These are phyloP conservation scores for Nemania sp. DNA, from an alignment of 2,329 filamentous ascomycete genomes.

Conservation along the genomic window DNA sequence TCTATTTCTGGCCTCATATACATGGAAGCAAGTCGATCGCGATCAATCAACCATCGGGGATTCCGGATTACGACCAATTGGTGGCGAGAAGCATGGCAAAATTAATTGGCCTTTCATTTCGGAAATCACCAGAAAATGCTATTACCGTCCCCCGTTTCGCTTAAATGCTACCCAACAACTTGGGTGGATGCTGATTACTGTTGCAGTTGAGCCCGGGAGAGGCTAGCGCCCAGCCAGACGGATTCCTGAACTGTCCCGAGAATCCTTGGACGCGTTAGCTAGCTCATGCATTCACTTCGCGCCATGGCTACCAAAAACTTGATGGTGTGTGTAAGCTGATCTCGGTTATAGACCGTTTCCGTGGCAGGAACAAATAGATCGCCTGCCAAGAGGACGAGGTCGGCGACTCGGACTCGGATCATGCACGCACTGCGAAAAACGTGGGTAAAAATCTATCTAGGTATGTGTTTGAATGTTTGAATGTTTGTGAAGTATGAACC, in stretches of 20 bases:
- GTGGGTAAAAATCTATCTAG: too few species aligned
- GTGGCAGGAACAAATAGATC: neutral
- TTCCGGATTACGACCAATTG: neutral
- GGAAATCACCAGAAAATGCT: conserved; percentile 13
- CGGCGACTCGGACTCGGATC: too few species aligned
- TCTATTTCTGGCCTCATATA: too few species aligned
- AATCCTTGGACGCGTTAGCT: neutral
- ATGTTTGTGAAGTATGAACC: neutral
- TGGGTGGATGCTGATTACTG: conserved; percentile 11
- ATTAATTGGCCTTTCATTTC: neutral
- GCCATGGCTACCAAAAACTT: neutral
- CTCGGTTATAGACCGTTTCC: neutral
- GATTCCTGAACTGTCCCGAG: neutral
- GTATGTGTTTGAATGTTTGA: too few species aligned
- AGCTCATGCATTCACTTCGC: neutral
- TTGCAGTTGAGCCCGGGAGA: neutral
- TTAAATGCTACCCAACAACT: neutral
- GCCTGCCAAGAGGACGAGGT: too few species aligned
- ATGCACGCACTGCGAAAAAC: too few species aligned
- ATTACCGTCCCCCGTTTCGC: neutral
- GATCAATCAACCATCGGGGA: conserved; percentile 7
- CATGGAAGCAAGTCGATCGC: too few species aligned
- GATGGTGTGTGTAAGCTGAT: neutral
- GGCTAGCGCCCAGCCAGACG: neutral
- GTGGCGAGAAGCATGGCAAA: too few species aligned